phyloP scores from a whole-genome alignment of 2,329 filamentous ascomycete species.

The Exophiala spinifera region DNA sequence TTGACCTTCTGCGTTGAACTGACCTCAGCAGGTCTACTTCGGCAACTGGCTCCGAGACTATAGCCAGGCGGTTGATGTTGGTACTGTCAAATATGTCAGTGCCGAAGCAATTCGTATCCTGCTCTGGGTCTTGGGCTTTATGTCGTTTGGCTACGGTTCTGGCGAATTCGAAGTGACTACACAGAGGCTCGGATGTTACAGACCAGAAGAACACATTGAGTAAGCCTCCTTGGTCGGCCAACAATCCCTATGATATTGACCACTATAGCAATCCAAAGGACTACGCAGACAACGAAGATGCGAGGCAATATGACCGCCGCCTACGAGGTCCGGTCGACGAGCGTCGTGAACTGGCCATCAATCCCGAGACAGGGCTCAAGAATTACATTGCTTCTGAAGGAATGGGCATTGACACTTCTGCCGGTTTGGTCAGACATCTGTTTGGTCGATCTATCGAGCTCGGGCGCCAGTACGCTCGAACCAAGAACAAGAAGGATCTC shows the following conservation, averaged over 20 bases:
- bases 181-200: conserved; percentile 75
- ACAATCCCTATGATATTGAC: neutral
- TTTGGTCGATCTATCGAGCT: conserved; percentile 73
- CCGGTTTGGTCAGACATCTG: conserved; percentile 69
- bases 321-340: conserved; percentile 82
- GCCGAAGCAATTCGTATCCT: conserved; percentile 87
- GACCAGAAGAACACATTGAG: conserved; percentile 80
- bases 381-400: conserved; percentile 91
- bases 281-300: conserved; percentile 86
- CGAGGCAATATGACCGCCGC: conserved; percentile 73
- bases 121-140: conserved; percentile 83
- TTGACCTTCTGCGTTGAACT: neutral
- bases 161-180: conserved; percentile 82
- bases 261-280: conserved; percentile 59
- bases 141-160: conserved; percentile 80
- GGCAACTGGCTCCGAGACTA: conserved; percentile 95
- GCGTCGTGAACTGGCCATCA: conserved; percentile 71
- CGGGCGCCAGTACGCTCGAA: conserved; percentile 68
- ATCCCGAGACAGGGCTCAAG: conserved; percentile 74
- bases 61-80: conserved; percentile 89
- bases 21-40: conserved; percentile 70
- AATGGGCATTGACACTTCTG: conserved; percentile 75
- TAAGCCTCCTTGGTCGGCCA: conserved; percentile 36
- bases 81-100: conserved; percentile 85
- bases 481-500: conserved; percentile 69